Evolutionary conservation across 371 early-diverging fungal species (phyloP).

Genomic region (Zancudomyces culisetae): DNA sequence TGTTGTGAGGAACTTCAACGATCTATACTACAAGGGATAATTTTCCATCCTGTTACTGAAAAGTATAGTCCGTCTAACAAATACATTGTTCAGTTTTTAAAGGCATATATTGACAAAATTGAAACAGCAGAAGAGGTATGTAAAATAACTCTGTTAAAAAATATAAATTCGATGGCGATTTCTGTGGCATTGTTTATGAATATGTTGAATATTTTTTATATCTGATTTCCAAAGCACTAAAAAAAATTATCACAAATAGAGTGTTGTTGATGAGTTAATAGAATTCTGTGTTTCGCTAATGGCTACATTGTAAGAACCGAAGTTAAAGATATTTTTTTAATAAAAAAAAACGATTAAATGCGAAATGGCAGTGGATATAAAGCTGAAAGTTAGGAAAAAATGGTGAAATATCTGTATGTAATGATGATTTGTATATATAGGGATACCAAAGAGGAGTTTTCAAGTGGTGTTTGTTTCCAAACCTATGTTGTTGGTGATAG

Average conservation of each 20-base stretch:
- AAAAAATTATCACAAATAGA: no score
- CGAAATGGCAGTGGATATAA: no score
- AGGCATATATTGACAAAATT: background rate
- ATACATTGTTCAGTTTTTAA: constrained; percentile 3
- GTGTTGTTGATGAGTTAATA: background rate
- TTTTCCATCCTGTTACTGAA: background rate
- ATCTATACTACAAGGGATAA: background rate
- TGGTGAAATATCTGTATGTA: background rate
- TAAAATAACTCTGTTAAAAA: no score
- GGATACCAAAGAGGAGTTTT: background rate
- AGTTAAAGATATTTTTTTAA: no score
- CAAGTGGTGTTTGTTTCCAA: background rate
- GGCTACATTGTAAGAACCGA: constrained; percentile 1
- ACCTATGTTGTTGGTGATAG: background rate
- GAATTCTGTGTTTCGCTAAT: constrained; percentile 2
- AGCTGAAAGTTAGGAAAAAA: no score
- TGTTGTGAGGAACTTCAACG: background rate
- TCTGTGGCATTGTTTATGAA: no score
- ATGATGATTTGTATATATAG: background rate
- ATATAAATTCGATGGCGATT: no score
- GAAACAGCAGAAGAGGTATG: background rate
- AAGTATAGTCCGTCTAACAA: constrained; percentile 3
- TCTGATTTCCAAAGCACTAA: no score
- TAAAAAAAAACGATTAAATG: no score
- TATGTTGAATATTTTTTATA: no score